Evolutionary conservation across 2,329 filamentous ascomycete species (phyloP).

Genomic region (Colletotrichum sp.): DNA sequence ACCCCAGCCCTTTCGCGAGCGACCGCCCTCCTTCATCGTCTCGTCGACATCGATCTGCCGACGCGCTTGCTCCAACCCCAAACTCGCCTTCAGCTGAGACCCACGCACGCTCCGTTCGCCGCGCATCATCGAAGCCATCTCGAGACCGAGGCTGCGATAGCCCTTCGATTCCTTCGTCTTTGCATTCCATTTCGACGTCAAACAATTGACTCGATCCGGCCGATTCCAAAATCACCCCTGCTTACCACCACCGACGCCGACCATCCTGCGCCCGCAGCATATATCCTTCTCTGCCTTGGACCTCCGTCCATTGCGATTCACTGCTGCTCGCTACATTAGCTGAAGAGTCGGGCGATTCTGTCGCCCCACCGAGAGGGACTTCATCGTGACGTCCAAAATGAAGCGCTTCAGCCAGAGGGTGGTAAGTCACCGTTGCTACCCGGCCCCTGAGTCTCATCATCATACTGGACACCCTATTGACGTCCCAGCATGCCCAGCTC

Average conservation of each 20-base stretch:
- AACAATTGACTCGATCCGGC: neutral
- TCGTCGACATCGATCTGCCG: constrained; percentile 15
- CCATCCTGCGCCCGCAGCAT: neutral
- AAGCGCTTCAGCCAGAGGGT: constrained; percentile 98
- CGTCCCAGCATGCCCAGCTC: constrained; percentile 70
- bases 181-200: neutral
- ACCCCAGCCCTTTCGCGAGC: constrained; percentile 16
- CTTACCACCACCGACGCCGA: neutral
- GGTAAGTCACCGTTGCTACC: constrained; percentile 62
- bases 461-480: constrained; percentile 41
- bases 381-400: constrained; percentile 66
- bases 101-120: neutral
- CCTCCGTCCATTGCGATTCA: constrained; percentile 3
- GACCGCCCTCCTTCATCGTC: constrained; percentile 16
- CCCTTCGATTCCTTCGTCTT: neutral
- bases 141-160: neutral
- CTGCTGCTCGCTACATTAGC: constrained; percentile 2
- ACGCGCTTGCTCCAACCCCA: constrained; percentile 10
- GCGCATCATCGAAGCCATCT: neutral
- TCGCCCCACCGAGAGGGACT: constrained; percentile 19
- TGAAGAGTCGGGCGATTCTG: constrained; percentile 14
- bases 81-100: neutral
- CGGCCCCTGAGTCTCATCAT: constrained; percentile 13
- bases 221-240: neutral
- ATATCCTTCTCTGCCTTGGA: neutral